A percentile compares a stretch with the other conserved stretches of the same genome.
phyloP scores from a whole-genome alignment of 2,329 filamentous ascomycete genomes.

The Colletotrichum orchidophilum region DNA sequence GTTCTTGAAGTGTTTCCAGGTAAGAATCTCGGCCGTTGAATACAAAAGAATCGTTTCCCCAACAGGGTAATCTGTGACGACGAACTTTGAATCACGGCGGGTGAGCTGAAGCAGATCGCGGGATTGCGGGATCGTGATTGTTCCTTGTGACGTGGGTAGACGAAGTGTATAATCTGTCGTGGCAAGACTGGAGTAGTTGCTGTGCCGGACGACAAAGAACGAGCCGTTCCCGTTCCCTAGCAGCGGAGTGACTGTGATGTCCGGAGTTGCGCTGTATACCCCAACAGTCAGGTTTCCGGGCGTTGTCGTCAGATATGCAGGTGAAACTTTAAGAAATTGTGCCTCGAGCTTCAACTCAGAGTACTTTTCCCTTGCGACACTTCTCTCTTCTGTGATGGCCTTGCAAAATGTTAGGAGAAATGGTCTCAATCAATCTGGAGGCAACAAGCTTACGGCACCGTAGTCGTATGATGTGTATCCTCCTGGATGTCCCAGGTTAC shows the following conservation, averaged over 20 bases:
- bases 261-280: constrained; percentile 59
- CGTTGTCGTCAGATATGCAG: constrained; percentile 71
- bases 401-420: constrained; percentile 37
- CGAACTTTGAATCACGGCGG: constrained; percentile 73
- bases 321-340: constrained; percentile 78
- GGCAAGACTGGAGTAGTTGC: constrained; percentile 67
- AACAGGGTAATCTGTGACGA: constrained; percentile 73
- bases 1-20: constrained; percentile 70
- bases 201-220: constrained; percentile 76
- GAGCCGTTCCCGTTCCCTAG: constrained; percentile 60
- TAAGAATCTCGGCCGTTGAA: constrained; percentile 75
- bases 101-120: constrained; percentile 65
- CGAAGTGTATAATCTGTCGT: constrained; percentile 71
- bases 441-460: constrained; percentile 45
- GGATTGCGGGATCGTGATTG: constrained; percentile 65
- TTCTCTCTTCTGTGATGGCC: constrained; percentile 73
- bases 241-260: constrained; percentile 70
- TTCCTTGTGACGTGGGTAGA: constrained; percentile 62
- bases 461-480: constrained; percentile 70
- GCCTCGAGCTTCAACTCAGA: constrained; percentile 80
- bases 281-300: constrained; percentile 61
- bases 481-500: constrained; percentile 76
- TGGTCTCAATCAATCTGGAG: accelerated
- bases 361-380: constrained; percentile 78
- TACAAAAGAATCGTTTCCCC: constrained; percentile 70